Evolutionary conservation across 2,329 filamentous ascomycete species (phyloP).

Genomic region (Diaporthe destruens): DNA sequence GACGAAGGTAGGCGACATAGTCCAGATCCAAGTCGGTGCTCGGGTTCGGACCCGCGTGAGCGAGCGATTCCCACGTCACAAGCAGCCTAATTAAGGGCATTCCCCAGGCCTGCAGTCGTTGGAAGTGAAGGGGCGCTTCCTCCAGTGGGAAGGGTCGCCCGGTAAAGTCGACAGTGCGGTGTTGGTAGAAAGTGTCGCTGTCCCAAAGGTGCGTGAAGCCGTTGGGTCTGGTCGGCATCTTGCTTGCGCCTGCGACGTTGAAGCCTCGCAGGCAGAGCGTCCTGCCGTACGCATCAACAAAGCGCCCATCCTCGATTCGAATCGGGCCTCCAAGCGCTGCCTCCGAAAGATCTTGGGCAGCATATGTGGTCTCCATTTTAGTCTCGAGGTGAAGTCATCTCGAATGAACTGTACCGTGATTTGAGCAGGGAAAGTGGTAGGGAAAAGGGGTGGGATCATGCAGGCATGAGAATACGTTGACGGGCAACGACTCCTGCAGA

Average conservation of each 20-base stretch:
- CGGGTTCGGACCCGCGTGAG: conserved; percentile 50
- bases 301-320: conserved; percentile 48
- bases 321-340: conserved; percentile 52
- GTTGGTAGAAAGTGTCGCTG: conserved; percentile 56
- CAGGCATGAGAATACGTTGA: neutral
- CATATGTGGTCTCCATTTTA: conserved; percentile 22
- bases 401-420: no score
- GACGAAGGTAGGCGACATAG: conserved; percentile 54
- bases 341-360: conserved; percentile 53
- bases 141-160: conserved; percentile 55
- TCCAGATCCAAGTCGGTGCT: conserved; percentile 52
- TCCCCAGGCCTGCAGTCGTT: conserved; percentile 54
- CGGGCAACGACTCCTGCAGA: neutral
- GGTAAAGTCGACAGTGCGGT: conserved; percentile 54
- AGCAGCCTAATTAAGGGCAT: conserved; percentile 55
- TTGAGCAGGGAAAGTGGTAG: neutral
- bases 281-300: conserved; percentile 54
- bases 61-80: conserved; percentile 58
- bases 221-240: conserved; percentile 54
- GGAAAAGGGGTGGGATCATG: neutral
- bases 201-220: conserved; percentile 53
- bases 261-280: conserved; percentile 56
- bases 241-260: conserved; percentile 57
- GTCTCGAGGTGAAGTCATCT: neutral
- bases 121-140: conserved; percentile 55